Evolutionary conservation across 1,139 yeast species (phyloP), one percentile per base, ranked within the genome.

Genomic region (Suhomyces yuchorum): DNA sequence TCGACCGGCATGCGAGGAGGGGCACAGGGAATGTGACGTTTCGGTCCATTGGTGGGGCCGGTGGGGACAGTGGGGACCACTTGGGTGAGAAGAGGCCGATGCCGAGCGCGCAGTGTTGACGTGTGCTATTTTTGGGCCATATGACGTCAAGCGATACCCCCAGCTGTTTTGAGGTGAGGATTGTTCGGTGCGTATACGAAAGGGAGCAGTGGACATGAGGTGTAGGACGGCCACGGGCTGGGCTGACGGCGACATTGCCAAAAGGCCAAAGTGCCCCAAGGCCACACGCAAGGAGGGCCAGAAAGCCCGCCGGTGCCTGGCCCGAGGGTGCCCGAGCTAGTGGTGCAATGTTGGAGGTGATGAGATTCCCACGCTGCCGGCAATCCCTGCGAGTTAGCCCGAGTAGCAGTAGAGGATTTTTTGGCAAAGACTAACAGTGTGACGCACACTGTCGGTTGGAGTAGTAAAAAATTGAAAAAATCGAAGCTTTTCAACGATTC

Each of bases 401-500:
- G 9, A 12, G 17, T 17, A 20, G 26, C 38, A 35, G 38, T 34
- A 18, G 30, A 26, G 30, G 26, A 35, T 35, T 20, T 35, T 35
- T 20, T 35, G 28, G n/a, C 26, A 22, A 35, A 35, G 38, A 6
- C 26, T 37, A 23, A 37, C 7, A 14, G 18, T 28, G n/a, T 24
- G 18, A 37, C 26, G 39, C 39, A 37, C 19, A 37, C 23, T 18
- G 22, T 15, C 39, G 39, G 39, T 37, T 37, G 39, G 32, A 37
- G 19, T 22, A 37, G 39, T n/a, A 24, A 14, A 7, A 4, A 22
- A 4, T 20, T 18, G n/a, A 41, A 41, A 41, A 41, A 41, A 41
- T 22, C 43, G 43, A 41, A 41, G 43, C 26, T 41, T 41, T 41
- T 15, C 15, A 17, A 14, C 17, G 43, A 41, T 41, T 41, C 24